Evolutionary conservation across 768 basidiomycete species (phyloP).

Genomic region (Boletales sp.): DNA sequence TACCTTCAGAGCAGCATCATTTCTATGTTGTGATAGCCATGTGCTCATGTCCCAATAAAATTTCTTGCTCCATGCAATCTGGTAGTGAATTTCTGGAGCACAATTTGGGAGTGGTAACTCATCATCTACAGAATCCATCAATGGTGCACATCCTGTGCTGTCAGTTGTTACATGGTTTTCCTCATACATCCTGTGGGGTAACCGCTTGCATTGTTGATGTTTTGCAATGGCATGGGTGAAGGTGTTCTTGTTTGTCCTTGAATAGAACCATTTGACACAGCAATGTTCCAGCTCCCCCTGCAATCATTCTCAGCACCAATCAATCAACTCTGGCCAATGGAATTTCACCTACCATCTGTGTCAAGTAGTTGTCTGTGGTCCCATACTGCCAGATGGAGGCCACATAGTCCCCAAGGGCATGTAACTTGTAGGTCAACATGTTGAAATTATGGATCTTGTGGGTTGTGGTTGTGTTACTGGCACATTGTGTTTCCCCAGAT

Average conservation of each 20-base stretch:
- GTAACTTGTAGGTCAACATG: no score
- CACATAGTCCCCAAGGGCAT: no score
- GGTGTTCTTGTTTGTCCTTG: conserved; percentile 33
- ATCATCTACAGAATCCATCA: neutral
- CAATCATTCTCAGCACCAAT: neutral
- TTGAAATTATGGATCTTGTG: no score
- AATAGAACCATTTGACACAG: conserved; percentile 35
- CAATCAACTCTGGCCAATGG: no score
- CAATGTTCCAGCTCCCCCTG: conserved; percentile 32
- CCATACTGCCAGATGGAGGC: no score
- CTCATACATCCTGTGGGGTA: neutral
- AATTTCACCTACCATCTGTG: no score
- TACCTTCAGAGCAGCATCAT: neutral
- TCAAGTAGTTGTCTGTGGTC: no score
- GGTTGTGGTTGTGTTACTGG: no score
- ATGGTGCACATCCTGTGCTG: neutral
- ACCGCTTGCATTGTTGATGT: conserved; percentile 15
- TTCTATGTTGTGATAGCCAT: neutral
- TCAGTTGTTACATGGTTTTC: no score
- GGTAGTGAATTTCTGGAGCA: neutral
- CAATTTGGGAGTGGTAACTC: neutral
- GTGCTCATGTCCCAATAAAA: neutral
- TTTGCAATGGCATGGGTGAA: conserved; percentile 27
- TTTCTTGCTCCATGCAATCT: neutral
- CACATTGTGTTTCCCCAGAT: no score